Evolutionary conservation across 106 monocot species (phyloP).

Genomic region (Dioscorea alata): DNA sequence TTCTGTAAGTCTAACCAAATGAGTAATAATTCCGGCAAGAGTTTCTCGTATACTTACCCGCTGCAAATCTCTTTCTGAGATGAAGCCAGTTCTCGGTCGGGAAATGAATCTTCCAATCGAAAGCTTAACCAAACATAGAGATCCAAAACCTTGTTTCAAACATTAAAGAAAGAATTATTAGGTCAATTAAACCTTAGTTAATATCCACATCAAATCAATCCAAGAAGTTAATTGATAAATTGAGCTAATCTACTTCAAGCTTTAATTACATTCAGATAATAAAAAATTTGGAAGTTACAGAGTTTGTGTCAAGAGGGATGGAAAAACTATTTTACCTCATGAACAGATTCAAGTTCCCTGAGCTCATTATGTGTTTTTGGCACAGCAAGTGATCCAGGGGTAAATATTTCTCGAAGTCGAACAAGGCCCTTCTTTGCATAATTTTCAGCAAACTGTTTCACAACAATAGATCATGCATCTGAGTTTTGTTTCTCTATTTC

Average conservation of each 20-base stretch:
- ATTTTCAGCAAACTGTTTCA: slow-evolving; percentile 75
- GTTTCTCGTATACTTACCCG: slow-evolving; percentile 43
- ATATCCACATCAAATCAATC: not conserved
- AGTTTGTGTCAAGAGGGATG: not conserved
- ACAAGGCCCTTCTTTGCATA: slow-evolving; percentile 86
- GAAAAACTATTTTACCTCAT: slow-evolving; percentile 49
- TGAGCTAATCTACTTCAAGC: not conserved
- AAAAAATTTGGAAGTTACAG: not conserved
- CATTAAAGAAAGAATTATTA: not conserved
- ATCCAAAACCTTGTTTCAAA: slow-evolving; percentile 55
- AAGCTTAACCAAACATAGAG: slow-evolving; percentile 96
- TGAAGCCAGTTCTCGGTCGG: slow-evolving; percentile 70
- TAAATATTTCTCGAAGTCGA: slow-evolving; percentile 81
- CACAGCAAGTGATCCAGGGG: slow-evolving; percentile 58
- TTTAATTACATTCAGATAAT: not conserved
- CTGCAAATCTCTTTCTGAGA: slow-evolving; percentile 92
- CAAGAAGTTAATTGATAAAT: not conserved
- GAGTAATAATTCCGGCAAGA: not conserved
- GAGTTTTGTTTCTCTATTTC: not conserved
- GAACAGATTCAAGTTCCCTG: slow-evolving; percentile 90
- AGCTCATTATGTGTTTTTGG: slow-evolving; percentile 69
- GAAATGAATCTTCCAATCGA: slow-evolving; percentile 76
- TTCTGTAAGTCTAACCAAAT: not conserved
- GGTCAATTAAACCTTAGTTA: not conserved
- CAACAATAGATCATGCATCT: not conserved